These are phyloP conservation scores for Kwoniella mangroviensis DNA, from an alignment of 768 basidiomycete species.

Conservation along the genomic window DNA sequence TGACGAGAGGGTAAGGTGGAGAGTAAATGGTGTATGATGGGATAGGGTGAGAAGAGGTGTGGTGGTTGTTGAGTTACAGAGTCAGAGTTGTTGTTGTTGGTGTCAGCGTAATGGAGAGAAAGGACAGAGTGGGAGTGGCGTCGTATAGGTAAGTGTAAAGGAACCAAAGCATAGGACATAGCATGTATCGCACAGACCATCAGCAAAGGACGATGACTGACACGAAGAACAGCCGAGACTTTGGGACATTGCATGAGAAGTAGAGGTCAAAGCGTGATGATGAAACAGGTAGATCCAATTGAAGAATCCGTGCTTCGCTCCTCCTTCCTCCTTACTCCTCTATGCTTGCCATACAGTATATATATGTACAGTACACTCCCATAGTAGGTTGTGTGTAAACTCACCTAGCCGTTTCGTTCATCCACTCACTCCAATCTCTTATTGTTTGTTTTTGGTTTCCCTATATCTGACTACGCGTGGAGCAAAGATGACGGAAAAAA, in stretches of 20 bases:
- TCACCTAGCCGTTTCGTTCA: too few relatives aligned
- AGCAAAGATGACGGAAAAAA: background rate
- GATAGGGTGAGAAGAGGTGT: background rate
- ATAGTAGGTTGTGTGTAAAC: too few relatives aligned
- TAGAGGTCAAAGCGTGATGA: constrained; percentile 8
- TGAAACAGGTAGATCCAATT: constrained; percentile 3
- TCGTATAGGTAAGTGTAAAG: constrained; percentile 7
- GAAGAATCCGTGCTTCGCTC: background rate
- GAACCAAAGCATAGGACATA: background rate
- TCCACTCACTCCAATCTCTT: background rate
- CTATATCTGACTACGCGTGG: background rate
- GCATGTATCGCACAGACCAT: background rate
- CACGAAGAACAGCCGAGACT: constrained; percentile 3
- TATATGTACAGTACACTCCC: too few relatives aligned
- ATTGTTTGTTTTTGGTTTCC: background rate
- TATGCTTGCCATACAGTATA: background rate
- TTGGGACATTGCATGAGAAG: background rate
- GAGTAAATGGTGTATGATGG: background rate
- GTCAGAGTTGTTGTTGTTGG: background rate
- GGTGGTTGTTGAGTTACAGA: constrained; percentile 3
- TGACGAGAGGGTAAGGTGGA: background rate
- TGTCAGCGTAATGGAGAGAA: background rate
- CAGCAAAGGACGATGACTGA: constrained; percentile 1
- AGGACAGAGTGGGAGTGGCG: constrained; percentile 5
- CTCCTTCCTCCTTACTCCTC: background rate